Evolutionary conservation across 352 stramenopile species (phyloP), one percentile per base, ranked within the genome.

Genomic region (Aphanomyces invadans): DNA sequence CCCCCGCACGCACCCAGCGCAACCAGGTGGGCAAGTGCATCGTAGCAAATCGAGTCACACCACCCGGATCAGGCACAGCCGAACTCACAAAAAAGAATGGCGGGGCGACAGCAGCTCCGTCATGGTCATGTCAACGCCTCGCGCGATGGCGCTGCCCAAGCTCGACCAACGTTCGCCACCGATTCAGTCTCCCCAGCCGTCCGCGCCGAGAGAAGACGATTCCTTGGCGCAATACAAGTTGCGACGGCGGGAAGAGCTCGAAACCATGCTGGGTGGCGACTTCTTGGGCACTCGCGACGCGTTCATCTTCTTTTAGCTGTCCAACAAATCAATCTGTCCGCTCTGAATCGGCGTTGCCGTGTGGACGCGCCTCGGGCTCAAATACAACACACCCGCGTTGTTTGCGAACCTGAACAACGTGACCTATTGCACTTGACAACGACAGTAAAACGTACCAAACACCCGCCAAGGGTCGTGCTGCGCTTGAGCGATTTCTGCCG

Each of bases 301-400:
- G 49, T 57, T 38, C 29, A 57, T 57, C 25, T 57, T 57, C 36
- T 57, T 57, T 57, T 57, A 32, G 36, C 12, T 5, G 36, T 7
- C 7, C 7, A 42, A 15, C 7, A 15, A 42, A 42, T 7, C 36
- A 42, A 42, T 42, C 7, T 42, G 36, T 42, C 15, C 15, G 7
- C 7, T 15, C 36, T 15, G 15, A 42, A 42, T 42, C 15, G 36
- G 36, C 36, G 15, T 7, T 42, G 36, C 15, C 36, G 36, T 42
- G 36, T 42, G 36, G 7, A 42, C 7, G 45, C 2, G 5, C 49
- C 36, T 57, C 49, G 21, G 25, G 19, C 49, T 25, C 19, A 4
- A 64, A 0, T 10, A 38, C 11, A 15, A 42, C 17, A 9, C 55
- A n/a, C 1, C 15, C 3, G n/a, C 55, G 55, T 10, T 45, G 31